A percentile compares a stretch with the other conserved stretches of the same genome.
phyloP scores from a whole-genome alignment of 140 eudicot genomes.

The Anethum foeniculum region DNA sequence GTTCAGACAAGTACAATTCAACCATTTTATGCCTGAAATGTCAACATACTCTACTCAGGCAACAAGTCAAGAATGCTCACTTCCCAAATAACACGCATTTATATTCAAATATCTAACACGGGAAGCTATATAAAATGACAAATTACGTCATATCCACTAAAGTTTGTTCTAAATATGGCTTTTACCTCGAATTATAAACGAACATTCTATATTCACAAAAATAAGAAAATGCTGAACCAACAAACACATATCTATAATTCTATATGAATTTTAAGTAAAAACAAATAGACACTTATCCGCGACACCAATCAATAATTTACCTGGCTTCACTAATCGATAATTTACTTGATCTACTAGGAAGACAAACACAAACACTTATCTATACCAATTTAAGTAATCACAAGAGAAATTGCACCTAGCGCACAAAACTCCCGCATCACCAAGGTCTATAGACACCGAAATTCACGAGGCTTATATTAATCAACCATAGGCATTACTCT shows the following conservation, averaged over 20 bases:
- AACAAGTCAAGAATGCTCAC: neutral
- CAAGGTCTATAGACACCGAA: no score
- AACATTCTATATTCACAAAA: neutral
- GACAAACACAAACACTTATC: no score
- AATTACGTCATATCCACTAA: neutral
- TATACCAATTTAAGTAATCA: no score
- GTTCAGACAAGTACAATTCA: slow-evolving; percentile 45
- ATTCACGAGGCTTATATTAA: no score
- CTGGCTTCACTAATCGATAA: no score
- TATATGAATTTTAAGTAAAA: no score
- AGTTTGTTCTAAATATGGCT: neutral
- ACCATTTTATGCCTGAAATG: slow-evolving; percentile 30
- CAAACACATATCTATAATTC: neutral
- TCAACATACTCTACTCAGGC: neutral
- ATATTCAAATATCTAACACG: neutral
- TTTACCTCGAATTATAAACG: neutral
- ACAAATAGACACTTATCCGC: neutral
- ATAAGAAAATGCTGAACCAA: neutral
- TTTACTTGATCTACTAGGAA: no score
- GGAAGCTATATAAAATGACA: neutral
- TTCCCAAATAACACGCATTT: neutral
- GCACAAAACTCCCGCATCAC: no score
- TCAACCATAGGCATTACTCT: neutral
- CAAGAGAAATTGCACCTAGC: neutral
- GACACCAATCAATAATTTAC: no score